Percentiles rank a stretch among this genome's conserved stretches.
Evolutionary conservation across 257 asterid genomes (phyloP).

Genomic region (Paulownia fortunei): DNA sequence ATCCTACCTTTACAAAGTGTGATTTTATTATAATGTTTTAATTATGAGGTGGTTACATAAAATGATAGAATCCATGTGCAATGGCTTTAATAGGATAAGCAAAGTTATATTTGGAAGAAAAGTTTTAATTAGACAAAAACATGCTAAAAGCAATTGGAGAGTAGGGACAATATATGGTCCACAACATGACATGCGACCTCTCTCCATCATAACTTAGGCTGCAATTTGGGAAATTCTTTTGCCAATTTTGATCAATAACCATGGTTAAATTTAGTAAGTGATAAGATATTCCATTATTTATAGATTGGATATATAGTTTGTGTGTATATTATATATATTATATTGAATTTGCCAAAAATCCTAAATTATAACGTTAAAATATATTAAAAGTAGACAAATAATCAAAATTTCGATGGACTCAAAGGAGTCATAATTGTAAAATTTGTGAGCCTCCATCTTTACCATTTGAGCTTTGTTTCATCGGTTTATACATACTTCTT

Average conservation of each 20-base stretch:
- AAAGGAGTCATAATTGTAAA: too few relatives aligned
- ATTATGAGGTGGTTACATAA: slow-evolving; percentile 30
- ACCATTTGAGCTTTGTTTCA: too few relatives aligned
- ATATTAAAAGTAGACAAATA: too few relatives aligned
- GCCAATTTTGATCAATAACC: neutral
- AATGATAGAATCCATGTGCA: slow-evolving; percentile 35
- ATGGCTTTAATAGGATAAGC: slow-evolving; percentile 9
- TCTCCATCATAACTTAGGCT: slow-evolving; percentile 30
- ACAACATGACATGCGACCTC: slow-evolving; percentile 14
- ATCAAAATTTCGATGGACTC: too few relatives aligned
- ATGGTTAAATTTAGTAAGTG: neutral
- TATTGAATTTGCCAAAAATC: too few relatives aligned
- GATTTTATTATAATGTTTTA: neutral
- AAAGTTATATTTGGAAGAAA: neutral
- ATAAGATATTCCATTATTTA: neutral
- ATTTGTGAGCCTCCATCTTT: too few relatives aligned
- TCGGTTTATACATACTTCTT: too few relatives aligned
- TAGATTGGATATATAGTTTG: neutral
- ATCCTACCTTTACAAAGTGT: neutral
- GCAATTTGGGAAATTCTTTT: slow-evolving; percentile 15
- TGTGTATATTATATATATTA: too few relatives aligned
- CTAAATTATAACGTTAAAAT: too few relatives aligned
- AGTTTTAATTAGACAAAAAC: neutral
- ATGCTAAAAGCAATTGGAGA: slow-evolving; percentile 1
- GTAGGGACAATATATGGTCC: slow-evolving; percentile 32